Conservation (phyloP, 1,139 yeast genomes). For the Pichia sp. region DNA sequence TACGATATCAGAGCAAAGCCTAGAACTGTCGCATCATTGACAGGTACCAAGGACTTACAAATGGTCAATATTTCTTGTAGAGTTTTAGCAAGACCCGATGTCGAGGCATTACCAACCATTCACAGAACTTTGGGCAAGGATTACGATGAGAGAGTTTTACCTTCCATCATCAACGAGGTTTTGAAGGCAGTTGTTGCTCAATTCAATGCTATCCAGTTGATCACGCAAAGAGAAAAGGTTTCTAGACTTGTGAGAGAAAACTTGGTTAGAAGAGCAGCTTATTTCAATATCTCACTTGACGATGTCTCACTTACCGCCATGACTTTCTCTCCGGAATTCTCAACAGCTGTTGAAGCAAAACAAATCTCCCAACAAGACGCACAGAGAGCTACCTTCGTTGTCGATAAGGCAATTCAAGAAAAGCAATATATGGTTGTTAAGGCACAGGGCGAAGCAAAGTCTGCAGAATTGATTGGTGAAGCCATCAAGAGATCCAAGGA, state of each 20-base stretch:
- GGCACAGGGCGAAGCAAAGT: constrained; percentile 98
- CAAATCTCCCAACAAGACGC: constrained; percentile 99
- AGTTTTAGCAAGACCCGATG: constrained; percentile 86
- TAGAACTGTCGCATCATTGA: constrained; percentile 91
- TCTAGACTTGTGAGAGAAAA: constrained; percentile 87
- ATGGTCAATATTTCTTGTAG: constrained; percentile 99
- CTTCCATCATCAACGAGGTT: constrained; percentile 95
- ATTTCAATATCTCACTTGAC: constrained; percentile 80
- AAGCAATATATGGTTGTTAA: constrained; percentile 94
- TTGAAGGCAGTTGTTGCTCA: constrained; percentile 96
- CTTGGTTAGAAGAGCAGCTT: constrained; percentile 83
- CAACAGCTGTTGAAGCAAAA: constrained; percentile 96
- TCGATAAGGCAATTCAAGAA: constrained; percentile 95
- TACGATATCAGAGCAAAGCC: constrained; percentile 98
- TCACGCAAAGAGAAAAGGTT: constrained; percentile 96
- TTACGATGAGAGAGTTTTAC: constrained; percentile 94
- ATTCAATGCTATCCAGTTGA: constrained; percentile 94
- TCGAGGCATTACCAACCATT: constrained; percentile 69
- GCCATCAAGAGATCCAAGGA: constrained; percentile 95
- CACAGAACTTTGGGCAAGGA: constrained; percentile 90
- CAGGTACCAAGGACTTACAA: constrained; percentile 97
- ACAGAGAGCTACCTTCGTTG: constrained; percentile 94
- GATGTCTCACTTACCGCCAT: constrained; percentile 93
- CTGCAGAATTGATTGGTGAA: constrained; percentile 98
- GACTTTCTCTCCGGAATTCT: constrained; percentile 97